Percentiles rank a stretch among this genome's conserved stretches.
Evolutionary conservation across 805 yeast genomes (phyloP).

Genomic region (Metschnikowia colocasiae): DNA sequence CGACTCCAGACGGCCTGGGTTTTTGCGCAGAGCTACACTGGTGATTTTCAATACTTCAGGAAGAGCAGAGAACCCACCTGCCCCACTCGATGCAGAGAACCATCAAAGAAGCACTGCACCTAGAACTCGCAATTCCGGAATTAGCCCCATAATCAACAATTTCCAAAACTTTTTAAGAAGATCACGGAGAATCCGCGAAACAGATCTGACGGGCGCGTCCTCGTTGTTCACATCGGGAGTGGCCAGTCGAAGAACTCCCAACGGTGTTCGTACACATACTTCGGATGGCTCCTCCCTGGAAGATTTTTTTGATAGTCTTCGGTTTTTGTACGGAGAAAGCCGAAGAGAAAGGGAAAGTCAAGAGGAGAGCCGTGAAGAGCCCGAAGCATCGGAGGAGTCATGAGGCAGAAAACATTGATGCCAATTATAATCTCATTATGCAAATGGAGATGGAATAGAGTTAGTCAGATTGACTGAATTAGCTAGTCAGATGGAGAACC

Average conservation of each 20-base stretch:
- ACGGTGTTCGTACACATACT: constrained; percentile 40
- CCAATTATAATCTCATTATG: not conserved
- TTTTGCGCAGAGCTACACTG: constrained; percentile 16
- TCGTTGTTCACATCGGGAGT: constrained; percentile 46
- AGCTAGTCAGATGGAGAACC: not conserved
- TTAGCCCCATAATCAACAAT: constrained; percentile 16
- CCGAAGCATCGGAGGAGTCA: not conserved
- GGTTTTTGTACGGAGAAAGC: not conserved
- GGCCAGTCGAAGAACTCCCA: constrained; percentile 43
- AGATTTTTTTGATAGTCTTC: constrained; percentile 3
- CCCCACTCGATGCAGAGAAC: constrained; percentile 8
- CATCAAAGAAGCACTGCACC: not conserved
- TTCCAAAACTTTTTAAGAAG: constrained; percentile 14
- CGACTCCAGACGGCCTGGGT: constrained; percentile 1
- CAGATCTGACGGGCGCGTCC: constrained; percentile 6
- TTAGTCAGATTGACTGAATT: not conserved
- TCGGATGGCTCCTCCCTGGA: constrained; percentile 11
- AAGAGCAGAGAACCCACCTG: constrained; percentile 11
- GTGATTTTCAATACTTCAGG: constrained; percentile 8
- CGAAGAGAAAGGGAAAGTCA: not conserved
- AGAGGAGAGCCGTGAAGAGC: not conserved
- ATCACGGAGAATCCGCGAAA: constrained; percentile 8
- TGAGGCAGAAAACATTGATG: not conserved
- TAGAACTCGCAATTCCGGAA: constrained; percentile 11
- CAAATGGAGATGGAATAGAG: not conserved